These are phyloP conservation scores for Blastocystis hominis DNA, from an alignment of 352 stramenopile genomes.

Conservation along the genomic window DNA sequence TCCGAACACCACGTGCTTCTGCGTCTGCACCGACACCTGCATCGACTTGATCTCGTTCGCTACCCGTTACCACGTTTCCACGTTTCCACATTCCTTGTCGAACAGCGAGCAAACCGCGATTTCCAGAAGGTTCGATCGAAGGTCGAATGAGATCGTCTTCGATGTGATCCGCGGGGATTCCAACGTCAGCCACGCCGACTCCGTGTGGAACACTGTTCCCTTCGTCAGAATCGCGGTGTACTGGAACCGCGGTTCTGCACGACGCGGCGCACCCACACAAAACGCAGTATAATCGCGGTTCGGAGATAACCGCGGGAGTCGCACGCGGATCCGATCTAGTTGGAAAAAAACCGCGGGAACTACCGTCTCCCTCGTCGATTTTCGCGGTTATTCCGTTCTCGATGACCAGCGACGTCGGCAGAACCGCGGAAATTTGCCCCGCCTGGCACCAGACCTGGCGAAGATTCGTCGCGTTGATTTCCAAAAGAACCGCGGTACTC, in stretches of 20 bases:
- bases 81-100: neutral
- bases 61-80: neutral
- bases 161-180: neutral
- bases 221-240: neutral
- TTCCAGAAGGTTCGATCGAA: neutral
- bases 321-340: neutral
- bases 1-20: neutral
- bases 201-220: neutral
- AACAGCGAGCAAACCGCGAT: conserved; percentile 5
- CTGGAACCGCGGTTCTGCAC: neutral
- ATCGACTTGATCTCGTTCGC: conserved; percentile 4
- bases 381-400: neutral
- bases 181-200: neutral
- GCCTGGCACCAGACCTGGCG: neutral
- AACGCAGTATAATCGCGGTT: neutral
- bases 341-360: neutral
- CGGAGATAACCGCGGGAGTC: neutral
- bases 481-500: neutral
- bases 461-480: neutral
- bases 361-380: neutral
- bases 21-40: neutral
- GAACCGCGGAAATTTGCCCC: neutral
- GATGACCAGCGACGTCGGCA: neutral
- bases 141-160: neutral
- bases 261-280: neutral